Conservation (phyloP, 345 rosid species). For the Schrenkiella parvula region DNA sequence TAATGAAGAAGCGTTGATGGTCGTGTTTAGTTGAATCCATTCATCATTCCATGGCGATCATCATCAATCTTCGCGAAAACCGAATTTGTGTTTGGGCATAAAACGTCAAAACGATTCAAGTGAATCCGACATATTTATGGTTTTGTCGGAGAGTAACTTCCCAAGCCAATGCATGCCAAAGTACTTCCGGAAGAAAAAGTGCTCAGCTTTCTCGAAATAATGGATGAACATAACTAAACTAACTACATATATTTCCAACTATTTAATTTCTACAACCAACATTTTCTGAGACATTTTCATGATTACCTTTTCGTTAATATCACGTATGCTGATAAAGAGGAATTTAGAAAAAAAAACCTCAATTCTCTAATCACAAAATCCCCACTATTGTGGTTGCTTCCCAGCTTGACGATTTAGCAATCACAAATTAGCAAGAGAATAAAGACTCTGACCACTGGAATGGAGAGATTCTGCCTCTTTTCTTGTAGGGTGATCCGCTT, state of each 20-base stretch:
- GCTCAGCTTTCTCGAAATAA: background rate
- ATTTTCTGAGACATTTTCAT: background rate
- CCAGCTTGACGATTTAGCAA: background rate
- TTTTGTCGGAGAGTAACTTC: conserved; percentile 5
- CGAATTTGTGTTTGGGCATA: background rate
- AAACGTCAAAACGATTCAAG: background rate
- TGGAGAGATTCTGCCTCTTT: conserved; percentile 14
- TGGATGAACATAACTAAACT: background rate
- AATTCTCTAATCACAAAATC: background rate
- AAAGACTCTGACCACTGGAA: background rate
- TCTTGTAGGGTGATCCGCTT: conserved; percentile 25
- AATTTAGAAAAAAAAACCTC: background rate
- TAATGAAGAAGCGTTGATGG: conserved; percentile 5
- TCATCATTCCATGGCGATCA: background rate
- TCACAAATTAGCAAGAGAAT: background rate
- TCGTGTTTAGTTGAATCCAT: background rate
- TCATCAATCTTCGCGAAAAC: background rate
- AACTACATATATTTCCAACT: background rate
- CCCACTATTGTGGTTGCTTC: background rate
- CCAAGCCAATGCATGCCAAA: conserved; percentile 21
- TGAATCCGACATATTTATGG: background rate
- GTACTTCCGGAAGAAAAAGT: background rate
- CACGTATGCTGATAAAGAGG: background rate
- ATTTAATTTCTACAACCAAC: background rate
- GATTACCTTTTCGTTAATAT: background rate